These are phyloP conservation scores for Saussurea involucrata DNA, from an alignment of 129 eudicot species.

Conservation along the genomic window DNA sequence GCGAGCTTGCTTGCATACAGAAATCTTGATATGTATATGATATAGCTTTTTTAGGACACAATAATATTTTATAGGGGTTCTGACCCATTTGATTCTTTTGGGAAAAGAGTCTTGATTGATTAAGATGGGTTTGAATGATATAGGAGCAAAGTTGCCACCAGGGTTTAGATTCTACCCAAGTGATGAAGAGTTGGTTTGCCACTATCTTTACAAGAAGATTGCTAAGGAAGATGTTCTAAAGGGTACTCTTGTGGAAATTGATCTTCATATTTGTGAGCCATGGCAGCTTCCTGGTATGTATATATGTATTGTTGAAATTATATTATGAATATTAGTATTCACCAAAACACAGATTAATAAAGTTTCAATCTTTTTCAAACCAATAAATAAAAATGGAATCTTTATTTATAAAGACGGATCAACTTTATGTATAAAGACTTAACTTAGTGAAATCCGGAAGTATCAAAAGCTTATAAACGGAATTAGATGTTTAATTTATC, in stretches of 20 bases:
- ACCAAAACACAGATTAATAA: too few relatives aligned
- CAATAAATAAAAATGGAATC: too few relatives aligned
- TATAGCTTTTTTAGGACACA: constrained; percentile 27
- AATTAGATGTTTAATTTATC: neutral
- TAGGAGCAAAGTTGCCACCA: constrained; percentile 85
- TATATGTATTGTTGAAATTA: too few relatives aligned
- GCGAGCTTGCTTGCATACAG: constrained; percentile 7
- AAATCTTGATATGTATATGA: constrained; percentile 19
- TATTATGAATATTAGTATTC: too few relatives aligned
- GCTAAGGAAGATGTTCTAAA: constrained; percentile 59
- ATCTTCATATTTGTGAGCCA: constrained; percentile 93
- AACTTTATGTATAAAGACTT: too few relatives aligned
- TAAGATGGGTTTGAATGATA: constrained; percentile 71
- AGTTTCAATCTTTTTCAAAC: too few relatives aligned
- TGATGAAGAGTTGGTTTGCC: constrained; percentile 91
- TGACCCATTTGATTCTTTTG: constrained; percentile 22
- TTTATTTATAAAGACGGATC: too few relatives aligned
- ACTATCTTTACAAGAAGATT: constrained; percentile 82
- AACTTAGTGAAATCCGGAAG: too few relatives aligned
- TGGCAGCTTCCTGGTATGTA: constrained; percentile 99
- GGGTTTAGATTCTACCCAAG: constrained; percentile 93
- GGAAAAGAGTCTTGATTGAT: constrained; percentile 9
- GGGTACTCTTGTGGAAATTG: constrained; percentile 80
- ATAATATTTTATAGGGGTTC: constrained; percentile 8
- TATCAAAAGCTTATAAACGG: too few relatives aligned